phyloP scores from a whole-genome alignment of 352 stramenopile species.

The Halophytophthora batemanensis region DNA sequence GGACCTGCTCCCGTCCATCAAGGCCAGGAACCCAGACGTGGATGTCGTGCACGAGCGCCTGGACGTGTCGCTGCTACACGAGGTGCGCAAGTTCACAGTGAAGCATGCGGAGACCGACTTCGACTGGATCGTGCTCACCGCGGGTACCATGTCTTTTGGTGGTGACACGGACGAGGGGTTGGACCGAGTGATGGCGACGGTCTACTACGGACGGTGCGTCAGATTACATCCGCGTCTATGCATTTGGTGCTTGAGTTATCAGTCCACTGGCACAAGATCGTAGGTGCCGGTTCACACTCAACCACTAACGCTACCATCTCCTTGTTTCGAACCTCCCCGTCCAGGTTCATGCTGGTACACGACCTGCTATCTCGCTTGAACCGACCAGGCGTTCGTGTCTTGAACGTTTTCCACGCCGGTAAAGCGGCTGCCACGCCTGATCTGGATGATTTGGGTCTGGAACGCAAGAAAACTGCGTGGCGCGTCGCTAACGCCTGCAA shows the following conservation, averaged over 20 bases:
- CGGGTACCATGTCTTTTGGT: constrained; percentile 6
- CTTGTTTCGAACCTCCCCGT: not conserved
- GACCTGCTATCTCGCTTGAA: constrained; percentile 5
- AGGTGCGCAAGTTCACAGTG: constrained; percentile 13
- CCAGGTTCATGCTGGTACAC: constrained; percentile 11
- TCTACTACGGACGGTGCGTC: constrained; percentile 7
- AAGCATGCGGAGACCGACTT: constrained; percentile 7
- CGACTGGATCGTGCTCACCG: constrained; percentile 8
- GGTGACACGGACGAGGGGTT: constrained; percentile 20
- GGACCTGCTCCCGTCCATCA: too few relatives aligned
- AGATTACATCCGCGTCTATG: too few relatives aligned
- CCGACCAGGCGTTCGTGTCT: constrained; percentile 1
- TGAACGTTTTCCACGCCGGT: constrained; percentile 3
- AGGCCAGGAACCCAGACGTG: not conserved
- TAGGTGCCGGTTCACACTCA: not conserved
- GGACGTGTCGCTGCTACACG: constrained; percentile 9
- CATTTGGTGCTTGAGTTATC: too few relatives aligned
- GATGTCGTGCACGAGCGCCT: constrained; percentile 9
- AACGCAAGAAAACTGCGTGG: not conserved
- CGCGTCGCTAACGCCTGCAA: not conserved
- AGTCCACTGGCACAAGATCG: too few relatives aligned
- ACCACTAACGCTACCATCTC: not conserved
- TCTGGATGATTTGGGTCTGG: constrained; percentile 6
- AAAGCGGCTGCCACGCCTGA: not conserved
- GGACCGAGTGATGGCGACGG: constrained; percentile 16